phyloP scores from a whole-genome alignment of 2,329 filamentous ascomycete species.

The Ophiocordyceps sinensis region DNA sequence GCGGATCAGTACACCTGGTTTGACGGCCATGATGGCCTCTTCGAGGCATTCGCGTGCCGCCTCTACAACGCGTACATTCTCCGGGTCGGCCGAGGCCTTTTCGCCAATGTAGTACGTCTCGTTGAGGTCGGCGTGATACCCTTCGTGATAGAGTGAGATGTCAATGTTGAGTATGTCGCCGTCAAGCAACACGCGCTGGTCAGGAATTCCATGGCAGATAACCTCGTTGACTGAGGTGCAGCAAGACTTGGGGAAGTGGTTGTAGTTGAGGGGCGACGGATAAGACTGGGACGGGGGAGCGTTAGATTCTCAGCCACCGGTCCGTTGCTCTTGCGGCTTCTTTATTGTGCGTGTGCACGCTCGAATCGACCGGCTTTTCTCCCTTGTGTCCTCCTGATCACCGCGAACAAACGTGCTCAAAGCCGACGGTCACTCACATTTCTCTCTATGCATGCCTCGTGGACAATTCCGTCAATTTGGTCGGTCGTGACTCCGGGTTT shows the following conservation, averaged over 20 bases:
- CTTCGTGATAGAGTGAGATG: conserved; percentile 83
- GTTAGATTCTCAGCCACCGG: conserved; percentile 1
- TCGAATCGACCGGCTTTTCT: too few species aligned
- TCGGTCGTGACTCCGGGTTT: conserved; percentile 93
- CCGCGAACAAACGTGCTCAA: neutral
- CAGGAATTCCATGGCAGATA: conserved; percentile 96
- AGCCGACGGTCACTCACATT: conserved; percentile 45
- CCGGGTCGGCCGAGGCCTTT: conserved; percentile 67
- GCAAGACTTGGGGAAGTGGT: conserved; percentile 92
- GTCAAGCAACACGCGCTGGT: conserved; percentile 72
- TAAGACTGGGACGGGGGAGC: conserved; percentile 53
- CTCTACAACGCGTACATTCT: conserved; percentile 82
- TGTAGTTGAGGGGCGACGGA: conserved; percentile 88
- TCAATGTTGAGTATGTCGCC: conserved; percentile 97
- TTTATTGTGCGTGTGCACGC: too few species aligned
- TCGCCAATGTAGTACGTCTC: conserved; percentile 98
- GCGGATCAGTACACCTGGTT: conserved; percentile 82
- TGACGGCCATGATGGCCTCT: conserved; percentile 81
- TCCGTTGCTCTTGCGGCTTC: too few species aligned
- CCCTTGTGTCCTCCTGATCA: too few species aligned
- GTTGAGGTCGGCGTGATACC: conserved; percentile 93
- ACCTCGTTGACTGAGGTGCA: conserved; percentile 95
- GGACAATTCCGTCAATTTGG: conserved; percentile 85
- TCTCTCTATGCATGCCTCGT: conserved; percentile 87
- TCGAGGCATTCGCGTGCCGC: conserved; percentile 78